Evolutionary conservation across 2,329 filamentous ascomycete genomes (phyloP), one percentile per base, ranked within the genome.

Genomic region (Trichoderma sp.): DNA sequence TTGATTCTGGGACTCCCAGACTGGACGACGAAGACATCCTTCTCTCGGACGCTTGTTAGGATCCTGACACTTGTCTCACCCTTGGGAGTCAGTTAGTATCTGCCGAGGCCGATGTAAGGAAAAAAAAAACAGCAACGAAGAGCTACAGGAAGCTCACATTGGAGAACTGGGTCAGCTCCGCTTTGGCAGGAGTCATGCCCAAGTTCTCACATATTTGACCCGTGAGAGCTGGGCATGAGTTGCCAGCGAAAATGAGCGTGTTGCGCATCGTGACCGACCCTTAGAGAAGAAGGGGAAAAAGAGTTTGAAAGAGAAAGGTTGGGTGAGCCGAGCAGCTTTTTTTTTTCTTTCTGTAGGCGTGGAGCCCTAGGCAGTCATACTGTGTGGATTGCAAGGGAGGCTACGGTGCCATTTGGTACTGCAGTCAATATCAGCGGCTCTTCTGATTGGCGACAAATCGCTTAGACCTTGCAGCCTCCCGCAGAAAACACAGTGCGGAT

Each of bases 21-120:
- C 84, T 99, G 95, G 70, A 99, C 91, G 78, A 99, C 94, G 80
- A 98, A 99, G 75, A 99, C 94, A 86, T 99, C 94, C 80, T 98
- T 96, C 78, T 99, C 96, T 73, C 95, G 92, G 72, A 99, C 93
- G 79, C 88, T 90, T 56, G 87, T 89, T 77, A 90, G 77, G 76
- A 90, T 90, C 75, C 87, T 86, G 74, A 90, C 88, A 75, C 87
- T 90, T 68, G 88, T 90, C 81, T 90, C 88, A 80, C 88, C 88
- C 87, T 89, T 78, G 68, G 83, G 52, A 39, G 61, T 13, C 32
- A 42, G 68, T 72, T 64, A 74, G 71, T 65, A 67, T 63, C 54
- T 68, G 67, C 70, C 71, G 70, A 58, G 60, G 52, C 42, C 54
- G 57, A 34, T 45, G 64, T 54, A 68, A 64, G 56, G 59, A 37